Conservation (phyloP, 129 eudicot genomes). For the Pseudognaphalium luteoalbum region DNA sequence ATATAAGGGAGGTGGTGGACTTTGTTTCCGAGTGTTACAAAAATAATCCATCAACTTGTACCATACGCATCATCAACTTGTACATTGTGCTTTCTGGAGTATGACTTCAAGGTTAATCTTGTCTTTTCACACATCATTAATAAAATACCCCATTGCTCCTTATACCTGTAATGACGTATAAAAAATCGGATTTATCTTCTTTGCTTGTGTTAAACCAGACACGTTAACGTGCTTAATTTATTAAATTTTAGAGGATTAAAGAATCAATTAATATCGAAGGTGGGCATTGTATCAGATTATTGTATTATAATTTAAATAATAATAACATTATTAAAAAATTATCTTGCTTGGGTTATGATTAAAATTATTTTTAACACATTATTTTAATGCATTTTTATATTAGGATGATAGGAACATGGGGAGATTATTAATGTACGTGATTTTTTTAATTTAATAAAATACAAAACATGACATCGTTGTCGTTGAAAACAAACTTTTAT, state of each 20-base stretch:
- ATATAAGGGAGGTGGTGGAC: constrained; percentile 21
- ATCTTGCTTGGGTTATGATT: constrained; percentile 3
- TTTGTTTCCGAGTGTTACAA: constrained; percentile 10
- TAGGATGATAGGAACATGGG: constrained; percentile 37
- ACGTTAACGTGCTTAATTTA: constrained; percentile 38
- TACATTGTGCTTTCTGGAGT: neutral
- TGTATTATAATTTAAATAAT: constrained; percentile 13
- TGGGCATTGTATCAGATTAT: constrained; percentile 28
- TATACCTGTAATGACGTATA: constrained; percentile 39
- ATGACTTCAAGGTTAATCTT: constrained; percentile 8
- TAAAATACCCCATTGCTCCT: constrained; percentile 30
- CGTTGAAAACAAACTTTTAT: constrained; percentile 43
- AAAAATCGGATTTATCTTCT: constrained; percentile 26
- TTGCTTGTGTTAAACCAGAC: constrained; percentile 34
- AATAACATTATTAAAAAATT: neutral
- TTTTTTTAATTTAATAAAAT: constrained; percentile 26
- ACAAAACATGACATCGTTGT: constrained; percentile 40
- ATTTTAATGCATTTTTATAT: neutral
- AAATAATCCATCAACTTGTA: neutral
- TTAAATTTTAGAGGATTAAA: constrained; percentile 5
- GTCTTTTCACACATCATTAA: constrained; percentile 18
- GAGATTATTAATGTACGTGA: constrained; percentile 18
- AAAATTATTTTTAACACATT: neutral
- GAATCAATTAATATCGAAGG: constrained; percentile 18
- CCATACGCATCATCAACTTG: constrained; percentile 8